Evolutionary conservation across 306 rosid genomes (phyloP).

Genomic region (Abrus precatorius): DNA sequence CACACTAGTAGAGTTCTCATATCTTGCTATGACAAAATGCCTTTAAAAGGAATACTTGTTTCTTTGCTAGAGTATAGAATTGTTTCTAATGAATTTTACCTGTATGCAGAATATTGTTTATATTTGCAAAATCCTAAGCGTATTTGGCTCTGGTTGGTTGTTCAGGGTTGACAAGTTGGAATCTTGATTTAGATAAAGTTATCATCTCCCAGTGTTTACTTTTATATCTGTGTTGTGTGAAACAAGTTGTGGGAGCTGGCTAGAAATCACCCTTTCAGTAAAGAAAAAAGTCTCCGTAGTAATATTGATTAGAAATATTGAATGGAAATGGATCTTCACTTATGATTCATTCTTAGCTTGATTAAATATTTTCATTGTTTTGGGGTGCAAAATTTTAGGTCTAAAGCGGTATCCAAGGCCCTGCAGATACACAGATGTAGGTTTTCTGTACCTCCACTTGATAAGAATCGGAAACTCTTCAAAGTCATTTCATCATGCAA

Average conservation of each 20-base stretch:
- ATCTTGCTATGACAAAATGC: background rate
- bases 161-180: background rate
- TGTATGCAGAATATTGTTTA: background rate
- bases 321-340: slow-evolving; percentile 14
- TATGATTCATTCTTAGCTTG: slow-evolving; percentile 1
- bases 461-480: slow-evolving; percentile 53
- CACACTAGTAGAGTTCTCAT: slow-evolving; percentile 33
- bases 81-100: background rate
- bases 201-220: slow-evolving; percentile 17
- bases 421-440: slow-evolving; percentile 56
- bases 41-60: slow-evolving; percentile 8
- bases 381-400: slow-evolving; percentile 60
- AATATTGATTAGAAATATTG: slow-evolving; percentile 24
- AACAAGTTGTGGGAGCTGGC: slow-evolving; percentile 10
- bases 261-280: slow-evolving; percentile 9
- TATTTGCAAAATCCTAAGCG: slow-evolving; percentile 15
- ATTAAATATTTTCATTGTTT: slow-evolving; percentile 19
- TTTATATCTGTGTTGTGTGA: slow-evolving; percentile 39
- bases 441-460: slow-evolving; percentile 49
- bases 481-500: slow-evolving; percentile 63
- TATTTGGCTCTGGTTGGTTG: background rate
- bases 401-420: slow-evolving; percentile 62
- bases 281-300: background rate
- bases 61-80: background rate
- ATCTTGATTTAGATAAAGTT: slow-evolving; percentile 1